Conservation (phyloP, 768 basidiomycete species). For the Suillus sp. region DNA sequence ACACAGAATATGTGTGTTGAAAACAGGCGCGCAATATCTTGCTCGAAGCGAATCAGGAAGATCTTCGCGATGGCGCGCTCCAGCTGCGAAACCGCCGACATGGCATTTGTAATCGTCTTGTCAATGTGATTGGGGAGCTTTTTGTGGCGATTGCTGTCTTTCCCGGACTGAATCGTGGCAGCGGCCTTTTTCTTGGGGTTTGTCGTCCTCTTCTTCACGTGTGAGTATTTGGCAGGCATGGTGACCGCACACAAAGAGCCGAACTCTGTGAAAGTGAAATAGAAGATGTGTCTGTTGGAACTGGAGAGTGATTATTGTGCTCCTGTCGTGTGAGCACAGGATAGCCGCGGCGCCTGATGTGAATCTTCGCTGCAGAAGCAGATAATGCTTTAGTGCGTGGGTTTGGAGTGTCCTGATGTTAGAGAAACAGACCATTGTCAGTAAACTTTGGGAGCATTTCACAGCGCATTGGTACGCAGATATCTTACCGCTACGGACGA, state of each 20-base stretch:
- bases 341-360: conserved; percentile 10
- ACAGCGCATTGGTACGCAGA: neutral
- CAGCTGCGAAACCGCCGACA: conserved; percentile 63
- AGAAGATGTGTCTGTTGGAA: neutral
- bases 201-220: conserved; percentile 66
- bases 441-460: neutral
- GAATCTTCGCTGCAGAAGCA: conserved; percentile 19
- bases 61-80: conserved; percentile 71
- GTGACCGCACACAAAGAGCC: conserved; percentile 7
- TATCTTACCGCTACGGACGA: conserved; percentile 6
- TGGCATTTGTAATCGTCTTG: conserved; percentile 54
- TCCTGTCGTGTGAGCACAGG: conserved; percentile 5
- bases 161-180: conserved; percentile 22
- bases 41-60: conserved; percentile 68
- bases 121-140: conserved; percentile 52
- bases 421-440: neutral
- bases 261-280: neutral
- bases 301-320: neutral
- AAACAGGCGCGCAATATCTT: conserved; percentile 74
- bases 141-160: conserved; percentile 36
- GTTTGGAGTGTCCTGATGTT: conserved; percentile 10
- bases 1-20: conserved; percentile 69
- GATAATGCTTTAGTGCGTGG: neutral
- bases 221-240: conserved; percentile 76
- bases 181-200: conserved; percentile 50